phyloP scores from a whole-genome alignment of 148 eudicot genomes.

The Camellia lanceoleosa region DNA sequence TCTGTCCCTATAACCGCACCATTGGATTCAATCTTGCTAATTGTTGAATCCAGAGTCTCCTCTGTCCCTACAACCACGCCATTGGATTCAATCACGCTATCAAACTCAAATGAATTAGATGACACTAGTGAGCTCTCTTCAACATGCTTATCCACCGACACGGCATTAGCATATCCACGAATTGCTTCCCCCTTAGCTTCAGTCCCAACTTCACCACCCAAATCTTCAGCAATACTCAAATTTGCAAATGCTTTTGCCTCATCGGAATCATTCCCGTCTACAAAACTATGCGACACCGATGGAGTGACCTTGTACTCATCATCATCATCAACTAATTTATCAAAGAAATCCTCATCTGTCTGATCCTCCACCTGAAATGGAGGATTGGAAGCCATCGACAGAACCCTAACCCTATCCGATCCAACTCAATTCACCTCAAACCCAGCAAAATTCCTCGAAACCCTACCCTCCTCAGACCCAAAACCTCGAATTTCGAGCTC shows the following conservation, averaged over 20 bases:
- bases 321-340: slow-evolving; percentile 76
- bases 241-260: slow-evolving; percentile 47
- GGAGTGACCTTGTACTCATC: slow-evolving; percentile 31
- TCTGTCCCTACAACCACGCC: slow-evolving; percentile 27
- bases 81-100: slow-evolving; percentile 26
- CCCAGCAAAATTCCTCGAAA: not conserved
- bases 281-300: slow-evolving; percentile 7
- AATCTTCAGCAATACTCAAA: slow-evolving; percentile 31
- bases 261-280: slow-evolving; percentile 45
- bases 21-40: slow-evolving; percentile 19
- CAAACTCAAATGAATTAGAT: slow-evolving; percentile 32
- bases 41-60: slow-evolving; percentile 21
- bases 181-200: slow-evolving; percentile 26
- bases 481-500: slow-evolving; percentile 3
- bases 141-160: slow-evolving; percentile 7
- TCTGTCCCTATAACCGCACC: slow-evolving; percentile 27
- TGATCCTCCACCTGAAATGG: slow-evolving; percentile 78
- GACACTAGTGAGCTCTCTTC: slow-evolving; percentile 30
- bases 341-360: slow-evolving; percentile 86
- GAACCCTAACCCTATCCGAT: slow-evolving; percentile 29
- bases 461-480: not conserved
- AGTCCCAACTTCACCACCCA: slow-evolving; percentile 23
- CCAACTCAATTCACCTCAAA: slow-evolving; percentile 14
- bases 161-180: not conserved
- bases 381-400: slow-evolving; percentile 60